Conservation (phyloP, 495 filamentous ascomycete genomes). For the Schizothecium vesticola region DNA sequence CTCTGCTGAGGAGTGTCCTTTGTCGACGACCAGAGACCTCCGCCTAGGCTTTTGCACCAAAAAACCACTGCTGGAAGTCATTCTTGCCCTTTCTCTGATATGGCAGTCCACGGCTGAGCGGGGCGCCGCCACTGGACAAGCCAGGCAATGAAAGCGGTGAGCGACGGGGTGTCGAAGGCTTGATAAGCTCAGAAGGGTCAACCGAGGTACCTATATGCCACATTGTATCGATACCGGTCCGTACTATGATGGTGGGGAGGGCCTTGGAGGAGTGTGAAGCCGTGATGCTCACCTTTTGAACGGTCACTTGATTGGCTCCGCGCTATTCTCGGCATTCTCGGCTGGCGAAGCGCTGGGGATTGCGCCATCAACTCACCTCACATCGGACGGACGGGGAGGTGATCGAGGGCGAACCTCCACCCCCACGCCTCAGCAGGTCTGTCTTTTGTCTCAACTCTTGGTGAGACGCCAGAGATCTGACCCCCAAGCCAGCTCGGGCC, state of each 20-base stretch:
- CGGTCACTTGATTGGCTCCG: not conserved
- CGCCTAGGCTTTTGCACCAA: too few species aligned
- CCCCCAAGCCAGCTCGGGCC: not conserved
- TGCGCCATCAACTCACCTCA: conserved; percentile 7
- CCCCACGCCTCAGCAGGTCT: not conserved
- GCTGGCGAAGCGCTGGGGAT: conserved; percentile 3
- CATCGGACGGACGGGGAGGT: not conserved
- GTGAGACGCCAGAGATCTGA: not conserved
- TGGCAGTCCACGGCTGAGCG: not conserved
- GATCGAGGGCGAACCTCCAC: not conserved
- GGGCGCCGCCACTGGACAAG: not conserved
- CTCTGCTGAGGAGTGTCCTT: too few species aligned
- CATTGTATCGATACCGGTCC: conserved; percentile 4
- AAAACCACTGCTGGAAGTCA: not conserved
- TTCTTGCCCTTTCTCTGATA: not conserved
- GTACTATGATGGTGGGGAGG: not conserved
- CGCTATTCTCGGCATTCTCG: conserved; percentile 15
- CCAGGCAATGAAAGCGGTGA: not conserved
- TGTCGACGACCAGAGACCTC: too few species aligned
- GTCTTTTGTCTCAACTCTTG: not conserved
- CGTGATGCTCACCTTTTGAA: not conserved
- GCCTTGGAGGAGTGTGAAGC: not conserved
- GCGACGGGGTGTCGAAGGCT: not conserved
- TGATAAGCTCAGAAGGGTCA: not conserved
- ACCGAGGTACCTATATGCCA: conserved; percentile 1